phyloP scores from a whole-genome alignment of 371 early-diverging fungal species.

The Dinochytrium kinnereticum region DNA sequence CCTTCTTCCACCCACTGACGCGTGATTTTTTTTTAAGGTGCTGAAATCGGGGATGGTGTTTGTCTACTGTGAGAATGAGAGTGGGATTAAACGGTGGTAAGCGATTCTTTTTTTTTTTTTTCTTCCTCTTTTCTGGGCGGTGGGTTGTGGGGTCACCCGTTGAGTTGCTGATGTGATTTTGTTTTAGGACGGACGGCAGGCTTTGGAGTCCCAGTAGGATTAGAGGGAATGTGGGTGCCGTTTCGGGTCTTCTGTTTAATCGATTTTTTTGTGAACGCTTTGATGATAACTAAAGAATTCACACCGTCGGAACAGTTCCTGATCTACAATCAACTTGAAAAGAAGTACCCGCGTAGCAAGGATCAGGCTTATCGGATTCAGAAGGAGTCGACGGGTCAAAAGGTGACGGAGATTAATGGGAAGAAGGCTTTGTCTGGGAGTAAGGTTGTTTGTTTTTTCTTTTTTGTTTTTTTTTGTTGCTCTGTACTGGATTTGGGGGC shows the following conservation, averaged over 20 bases:
- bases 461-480: not conserved
- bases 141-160: too few species aligned
- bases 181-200: not conserved
- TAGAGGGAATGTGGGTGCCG: not conserved
- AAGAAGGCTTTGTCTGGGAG: not conserved
- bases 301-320: constrained; percentile 2
- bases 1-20: not conserved
- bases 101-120: not conserved
- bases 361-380: not conserved
- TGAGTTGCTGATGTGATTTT: too few species aligned
- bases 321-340: constrained; percentile 5
- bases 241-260: too few species aligned
- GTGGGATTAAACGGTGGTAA: not conserved
- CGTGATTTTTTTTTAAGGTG: not conserved
- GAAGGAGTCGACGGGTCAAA: not conserved
- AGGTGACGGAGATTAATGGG: not conserved
- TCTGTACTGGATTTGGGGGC: not conserved
- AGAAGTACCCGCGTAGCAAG: not conserved
- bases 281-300: too few species aligned
- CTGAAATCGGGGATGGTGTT: constrained; percentile 1
- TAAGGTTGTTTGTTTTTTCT: not conserved
- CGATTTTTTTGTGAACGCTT: too few species aligned
- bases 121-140: not conserved
- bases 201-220: constrained; percentile 8
- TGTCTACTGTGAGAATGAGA: not conserved